Conservation (phyloP, 768 basidiomycete species). For the Russula compacta region DNA sequence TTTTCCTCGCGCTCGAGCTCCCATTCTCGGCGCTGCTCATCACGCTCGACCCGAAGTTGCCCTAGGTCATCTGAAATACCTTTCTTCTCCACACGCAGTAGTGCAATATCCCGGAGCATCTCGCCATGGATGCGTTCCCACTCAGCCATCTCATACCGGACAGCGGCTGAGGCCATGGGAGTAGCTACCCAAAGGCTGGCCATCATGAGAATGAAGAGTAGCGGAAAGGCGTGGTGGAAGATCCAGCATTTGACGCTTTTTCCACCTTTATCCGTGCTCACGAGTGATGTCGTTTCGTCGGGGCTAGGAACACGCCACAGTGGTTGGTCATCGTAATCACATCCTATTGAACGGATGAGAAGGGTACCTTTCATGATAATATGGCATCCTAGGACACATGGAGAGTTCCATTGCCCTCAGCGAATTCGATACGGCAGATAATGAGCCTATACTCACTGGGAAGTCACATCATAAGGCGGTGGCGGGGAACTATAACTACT, state of each 20-base stretch:
- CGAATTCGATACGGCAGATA: not conserved
- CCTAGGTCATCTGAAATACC: not conserved
- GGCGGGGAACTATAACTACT: not conserved
- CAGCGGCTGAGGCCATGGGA: not conserved
- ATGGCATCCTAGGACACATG: not conserved
- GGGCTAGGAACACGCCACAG: not conserved
- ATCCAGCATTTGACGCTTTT: not conserved
- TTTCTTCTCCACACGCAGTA: not conserved
- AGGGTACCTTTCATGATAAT: not conserved
- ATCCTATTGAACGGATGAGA: not conserved
- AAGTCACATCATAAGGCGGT: not conserved
- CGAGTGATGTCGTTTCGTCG: not conserved
- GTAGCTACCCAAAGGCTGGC: not conserved
- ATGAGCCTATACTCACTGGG: not conserved
- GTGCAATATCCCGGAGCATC: not conserved
- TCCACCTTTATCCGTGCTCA: not conserved
- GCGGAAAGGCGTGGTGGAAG: not conserved
- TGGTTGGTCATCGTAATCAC: not conserved
- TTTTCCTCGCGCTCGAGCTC: constrained; percentile 15
- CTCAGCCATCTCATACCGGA: not conserved
- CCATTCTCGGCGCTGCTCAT: constrained; percentile 5
- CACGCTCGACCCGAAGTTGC: constrained; percentile 9
- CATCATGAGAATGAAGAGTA: not conserved
- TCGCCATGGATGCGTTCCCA: not conserved
- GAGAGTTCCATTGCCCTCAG: not conserved